These are phyloP conservation scores for Turnera subulata DNA, from an alignment of 345 rosid genomes.

Conservation along the genomic window DNA sequence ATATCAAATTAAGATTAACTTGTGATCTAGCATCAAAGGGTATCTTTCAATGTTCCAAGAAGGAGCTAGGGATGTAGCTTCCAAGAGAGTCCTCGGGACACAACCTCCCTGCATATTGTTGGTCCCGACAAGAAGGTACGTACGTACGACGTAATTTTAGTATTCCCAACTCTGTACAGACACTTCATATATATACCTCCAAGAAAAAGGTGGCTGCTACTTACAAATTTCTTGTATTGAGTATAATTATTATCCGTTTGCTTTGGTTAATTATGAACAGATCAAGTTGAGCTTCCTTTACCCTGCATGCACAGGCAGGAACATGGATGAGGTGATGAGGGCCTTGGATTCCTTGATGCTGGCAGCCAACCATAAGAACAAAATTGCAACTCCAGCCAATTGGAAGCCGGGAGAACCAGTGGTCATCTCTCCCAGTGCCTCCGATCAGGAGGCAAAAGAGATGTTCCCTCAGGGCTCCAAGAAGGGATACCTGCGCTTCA, in stretches of 20 bases:
- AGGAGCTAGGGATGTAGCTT: no score
- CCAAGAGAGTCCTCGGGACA: slow-evolving; percentile 39
- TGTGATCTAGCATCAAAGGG: no score
- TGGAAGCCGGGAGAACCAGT: slow-evolving; percentile 80
- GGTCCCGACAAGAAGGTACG: slow-evolving; percentile 60
- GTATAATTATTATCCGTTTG: no score
- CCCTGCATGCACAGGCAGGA: slow-evolving; percentile 66
- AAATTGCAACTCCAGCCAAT: slow-evolving; percentile 69
- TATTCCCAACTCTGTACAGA: no score
- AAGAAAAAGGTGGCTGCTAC: no score
- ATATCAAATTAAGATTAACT: no score
- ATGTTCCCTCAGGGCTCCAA: slow-evolving; percentile 66
- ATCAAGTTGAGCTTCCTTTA: slow-evolving; percentile 74
- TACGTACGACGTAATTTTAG: not conserved
- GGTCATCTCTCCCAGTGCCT: slow-evolving; percentile 49
- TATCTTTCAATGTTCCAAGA: no score
- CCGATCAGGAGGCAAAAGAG: slow-evolving; percentile 55
- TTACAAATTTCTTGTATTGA: no score
- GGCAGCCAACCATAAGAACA: slow-evolving; percentile 50
- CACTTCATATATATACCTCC: no score
- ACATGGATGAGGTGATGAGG: slow-evolving; percentile 73
- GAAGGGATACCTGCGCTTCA: slow-evolving; percentile 54
- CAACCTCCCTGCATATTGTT: slow-evolving; percentile 52
- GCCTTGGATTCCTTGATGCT: slow-evolving; percentile 63
- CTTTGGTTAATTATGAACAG: no score